Evolutionary conservation across 108 stramenopile genomes (phyloP), one percentile per base, ranked within the genome.

Genomic region (Skeletonema costatum): DNA sequence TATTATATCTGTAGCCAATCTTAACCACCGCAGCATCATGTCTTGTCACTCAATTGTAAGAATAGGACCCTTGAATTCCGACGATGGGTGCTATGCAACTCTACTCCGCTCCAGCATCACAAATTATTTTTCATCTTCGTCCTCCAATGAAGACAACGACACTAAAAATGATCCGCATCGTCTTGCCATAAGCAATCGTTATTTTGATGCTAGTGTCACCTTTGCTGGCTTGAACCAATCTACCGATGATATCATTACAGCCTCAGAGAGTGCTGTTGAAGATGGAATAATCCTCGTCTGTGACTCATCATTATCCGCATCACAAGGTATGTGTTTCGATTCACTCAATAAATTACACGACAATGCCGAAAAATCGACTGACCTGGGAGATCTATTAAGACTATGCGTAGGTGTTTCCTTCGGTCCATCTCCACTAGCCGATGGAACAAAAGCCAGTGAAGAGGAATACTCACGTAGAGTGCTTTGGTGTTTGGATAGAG

Each of bases 401-500:
- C 77, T 95, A 9, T 95, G 94, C 74, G 88, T 95, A 3, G 89
- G 89, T 5, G 66, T 86, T 10, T 68, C 70, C 44, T 42, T 75
- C 30, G 70, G 68, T 11, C 70, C 66, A 29, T 68, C 63, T n/a
- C 75, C 85, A 32, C 74, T 74, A 7, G 46, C 77, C 29, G 82
- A 88, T 70, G 62, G 77, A 11, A 67, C 85, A 13, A 81, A 84
- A 21, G 79, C 72, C 17, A 64, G 82, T 13, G 60, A 80, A 59
- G 91, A 93, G 72, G 92, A 92, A 78, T 95, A 91, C 46, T 92
- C 94, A 2, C 68, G 88, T 63, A 82, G 94, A 25, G 84, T 95
- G 7, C 63, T 93, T 14, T 96, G 92, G 92, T 96, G 94, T 81
- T 71, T 96, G 42, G 94, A 96, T 86, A 83, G 82, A 56, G 94